phyloP scores from a whole-genome alignment of 129 eudicot genomes.

The Flaveria linearis region DNA sequence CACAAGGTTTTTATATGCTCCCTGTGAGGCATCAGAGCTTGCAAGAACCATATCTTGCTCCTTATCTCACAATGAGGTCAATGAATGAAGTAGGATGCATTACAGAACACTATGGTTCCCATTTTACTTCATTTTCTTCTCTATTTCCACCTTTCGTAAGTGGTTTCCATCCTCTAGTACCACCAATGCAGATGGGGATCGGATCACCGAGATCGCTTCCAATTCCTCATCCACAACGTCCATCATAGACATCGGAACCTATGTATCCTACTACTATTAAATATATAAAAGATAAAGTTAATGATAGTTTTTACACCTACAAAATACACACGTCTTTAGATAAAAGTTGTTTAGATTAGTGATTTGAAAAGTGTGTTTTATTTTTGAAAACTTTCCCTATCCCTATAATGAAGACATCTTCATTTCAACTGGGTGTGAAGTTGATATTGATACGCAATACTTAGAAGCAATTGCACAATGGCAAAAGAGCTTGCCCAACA shows the following conservation, averaged over 20 bases:
- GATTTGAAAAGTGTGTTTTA: no score
- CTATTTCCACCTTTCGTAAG: constrained; percentile 18
- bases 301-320: no score
- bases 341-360: no score
- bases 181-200: constrained; percentile 1
- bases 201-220: constrained; percentile 20
- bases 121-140: background rate
- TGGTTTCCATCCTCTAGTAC: background rate
- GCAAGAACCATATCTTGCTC: constrained; percentile 22
- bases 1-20: constrained; percentile 25
- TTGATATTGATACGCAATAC: no score
- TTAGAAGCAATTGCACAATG: no score
- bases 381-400: no score
- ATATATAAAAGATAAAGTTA: no score
- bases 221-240: background rate
- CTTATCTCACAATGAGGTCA: constrained; percentile 21
- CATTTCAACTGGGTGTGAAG: no score
- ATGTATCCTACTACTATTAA: background rate
- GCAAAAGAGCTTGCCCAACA: no score
- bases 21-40: constrained; percentile 2
- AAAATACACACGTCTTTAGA: no score
- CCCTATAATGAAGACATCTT: no score
- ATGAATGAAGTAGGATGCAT: constrained; percentile 13
- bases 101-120: background rate
- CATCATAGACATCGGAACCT: background rate